Percentiles rank a stretch among this genome's conserved stretches.
Conservation (phyloP, 140 eudicot genomes). For the Flaveria floridana region DNA sequence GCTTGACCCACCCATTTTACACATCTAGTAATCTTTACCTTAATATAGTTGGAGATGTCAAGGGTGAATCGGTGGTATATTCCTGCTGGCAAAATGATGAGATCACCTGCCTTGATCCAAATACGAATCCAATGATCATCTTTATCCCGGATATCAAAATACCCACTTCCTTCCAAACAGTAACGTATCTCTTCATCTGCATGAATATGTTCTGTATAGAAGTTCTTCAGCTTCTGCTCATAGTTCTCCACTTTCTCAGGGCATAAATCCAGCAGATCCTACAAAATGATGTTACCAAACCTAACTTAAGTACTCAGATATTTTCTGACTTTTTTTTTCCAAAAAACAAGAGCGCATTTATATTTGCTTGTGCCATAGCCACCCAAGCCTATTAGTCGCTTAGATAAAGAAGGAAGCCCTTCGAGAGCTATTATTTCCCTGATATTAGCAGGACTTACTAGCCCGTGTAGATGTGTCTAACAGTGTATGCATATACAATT, state of each 20-base stretch:
- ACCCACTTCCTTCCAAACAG: conserved; percentile 89
- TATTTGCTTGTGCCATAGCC: background rate
- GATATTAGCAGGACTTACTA: too few relatives aligned
- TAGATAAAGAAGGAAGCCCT: too few relatives aligned
- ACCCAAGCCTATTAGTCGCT: too few relatives aligned
- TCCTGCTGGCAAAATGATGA: conserved; percentile 87
- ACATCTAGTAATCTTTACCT: conserved; percentile 47
- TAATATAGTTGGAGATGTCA: conserved; percentile 74
- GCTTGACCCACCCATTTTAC: background rate
- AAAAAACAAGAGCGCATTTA: background rate
- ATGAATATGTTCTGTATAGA: conserved; percentile 84
- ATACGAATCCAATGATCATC: conserved; percentile 85
- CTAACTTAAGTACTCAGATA: background rate
- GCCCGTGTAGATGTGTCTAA: background rate
- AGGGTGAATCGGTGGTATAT: conserved; percentile 93
- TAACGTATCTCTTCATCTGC: conserved; percentile 93
- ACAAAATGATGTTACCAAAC: conserved; percentile 9
- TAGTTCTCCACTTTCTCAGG: conserved; percentile 93
- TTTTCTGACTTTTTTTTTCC: background rate
- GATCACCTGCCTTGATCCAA: conserved; percentile 81
- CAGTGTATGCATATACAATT: background rate
- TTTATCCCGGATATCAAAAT: conserved; percentile 87
- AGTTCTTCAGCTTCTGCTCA: conserved; percentile 85
- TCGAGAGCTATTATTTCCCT: too few relatives aligned
- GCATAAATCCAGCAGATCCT: conserved; percentile 91